Evolutionary conservation across 1,284 basidiomycete species (phyloP).

Genomic region (Ceratobasidium sp.): DNA sequence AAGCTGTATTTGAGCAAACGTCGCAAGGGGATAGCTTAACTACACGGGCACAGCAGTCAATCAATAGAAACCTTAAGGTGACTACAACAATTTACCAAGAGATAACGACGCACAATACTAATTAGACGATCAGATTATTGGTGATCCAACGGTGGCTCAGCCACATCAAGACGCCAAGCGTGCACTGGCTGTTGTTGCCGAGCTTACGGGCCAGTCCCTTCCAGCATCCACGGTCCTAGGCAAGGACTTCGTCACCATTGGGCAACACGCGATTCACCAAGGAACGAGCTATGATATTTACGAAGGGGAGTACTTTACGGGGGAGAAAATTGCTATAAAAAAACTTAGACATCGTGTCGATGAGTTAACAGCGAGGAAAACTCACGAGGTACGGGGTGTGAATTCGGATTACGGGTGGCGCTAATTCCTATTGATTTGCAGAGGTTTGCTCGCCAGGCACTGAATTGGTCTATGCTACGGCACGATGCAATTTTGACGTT

Average conservation of each 20-base stretch:
- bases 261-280: neutral
- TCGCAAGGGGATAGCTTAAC: too few relatives aligned
- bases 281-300: conserved; percentile 16
- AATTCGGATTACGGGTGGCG: too few relatives aligned
- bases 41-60: too few relatives aligned
- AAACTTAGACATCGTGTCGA: conserved; percentile 28
- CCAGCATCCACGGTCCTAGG: conserved; percentile 30
- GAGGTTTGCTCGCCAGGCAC: conserved; percentile 28
- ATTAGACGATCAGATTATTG: too few relatives aligned
- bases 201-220: conserved; percentile 29
- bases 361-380: neutral
- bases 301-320: conserved; percentile 25
- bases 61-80: too few relatives aligned
- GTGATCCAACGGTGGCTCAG: neutral
- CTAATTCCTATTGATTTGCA: neutral
- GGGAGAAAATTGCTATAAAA: conserved; percentile 36
- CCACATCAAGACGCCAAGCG: conserved; percentile 8
- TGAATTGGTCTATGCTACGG: conserved; percentile 28
- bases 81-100: too few relatives aligned
- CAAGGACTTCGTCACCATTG: conserved; percentile 31
- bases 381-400: neutral
- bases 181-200: conserved; percentile 2
- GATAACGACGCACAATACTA: too few relatives aligned
- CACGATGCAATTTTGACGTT: conserved; percentile 32
- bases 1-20: too few relatives aligned